These are phyloP conservation scores for Daldinia vernicosa DNA, from an alignment of 495 filamentous ascomycete species.

Conservation along the genomic window DNA sequence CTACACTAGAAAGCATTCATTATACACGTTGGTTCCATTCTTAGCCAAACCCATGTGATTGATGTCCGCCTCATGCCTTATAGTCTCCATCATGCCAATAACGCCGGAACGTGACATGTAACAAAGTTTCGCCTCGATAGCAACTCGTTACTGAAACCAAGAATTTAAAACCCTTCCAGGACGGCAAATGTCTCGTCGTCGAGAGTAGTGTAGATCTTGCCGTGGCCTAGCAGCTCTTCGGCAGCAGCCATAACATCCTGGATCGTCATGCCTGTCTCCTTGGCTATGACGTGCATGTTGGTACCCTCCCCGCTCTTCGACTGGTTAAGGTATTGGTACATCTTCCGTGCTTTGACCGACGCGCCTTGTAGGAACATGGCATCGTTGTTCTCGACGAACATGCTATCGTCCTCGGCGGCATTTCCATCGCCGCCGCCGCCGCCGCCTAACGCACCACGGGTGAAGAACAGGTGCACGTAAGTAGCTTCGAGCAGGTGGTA, in stretches of 20 bases:
- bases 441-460: slow-evolving; percentile 64
- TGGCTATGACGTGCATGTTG: slow-evolving; percentile 77
- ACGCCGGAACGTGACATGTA: slow-evolving; percentile 21
- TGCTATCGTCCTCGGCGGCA: slow-evolving; percentile 55
- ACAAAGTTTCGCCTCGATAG: background rate
- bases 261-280: slow-evolving; percentile 66
- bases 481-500: slow-evolving; percentile 90
- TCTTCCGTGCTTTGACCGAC: slow-evolving; percentile 66
- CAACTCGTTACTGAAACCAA: background rate
- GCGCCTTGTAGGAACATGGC: slow-evolving; percentile 58
- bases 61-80: slow-evolving; percentile 18
- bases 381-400: slow-evolving; percentile 60
- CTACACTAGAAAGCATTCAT: slow-evolving; percentile 35
- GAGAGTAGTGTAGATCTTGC: slow-evolving; percentile 87
- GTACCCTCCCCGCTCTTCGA: slow-evolving; percentile 80
- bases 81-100: slow-evolving; percentile 23
- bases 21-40: slow-evolving; percentile 28
- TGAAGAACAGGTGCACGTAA: slow-evolving; percentile 84
- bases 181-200: slow-evolving; percentile 87
- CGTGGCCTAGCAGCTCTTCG: slow-evolving; percentile 76
- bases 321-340: slow-evolving; percentile 71
- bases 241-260: slow-evolving; percentile 76
- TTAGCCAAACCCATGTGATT: slow-evolving; percentile 16
- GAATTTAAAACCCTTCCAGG: slow-evolving; percentile 57
- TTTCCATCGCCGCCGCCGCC: slow-evolving; percentile 47